Evolutionary conservation across 2,329 filamentous ascomycete species (phyloP), one percentile per base, ranked within the genome.

Genomic region (Fusarium cicatricum): DNA sequence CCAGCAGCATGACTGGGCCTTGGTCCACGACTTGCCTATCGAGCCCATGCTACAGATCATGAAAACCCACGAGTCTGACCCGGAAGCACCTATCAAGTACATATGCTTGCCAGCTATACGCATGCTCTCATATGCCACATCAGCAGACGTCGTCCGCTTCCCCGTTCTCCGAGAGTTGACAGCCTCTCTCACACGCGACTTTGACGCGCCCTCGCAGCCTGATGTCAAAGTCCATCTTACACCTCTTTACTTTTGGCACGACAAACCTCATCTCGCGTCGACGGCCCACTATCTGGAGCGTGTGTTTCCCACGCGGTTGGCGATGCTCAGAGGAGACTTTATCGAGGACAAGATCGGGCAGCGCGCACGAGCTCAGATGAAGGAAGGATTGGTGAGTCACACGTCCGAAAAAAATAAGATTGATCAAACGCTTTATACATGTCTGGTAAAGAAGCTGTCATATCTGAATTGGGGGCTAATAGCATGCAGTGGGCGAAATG

Each of bases 211-310:
- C 1, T 46, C 47, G 1, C 15, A 47, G 2, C 42, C 58, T 2
- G 42, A 52, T 6, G 17, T 42, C 14, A 57, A 63, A 12, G 67
- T 85, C 1, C 79, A 80, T 0, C 66, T 85, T 34, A 85, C 82
- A 1, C 82, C 82, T 0, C 74, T 85, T 48, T 85, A 84, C 70
- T 83, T 85, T 63, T 85, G 82, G 82, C 82, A 85, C 50, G 82
- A 85, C 55, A 85, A 85, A 60, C 82, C 82, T 0, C 82, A 85
- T 51, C 55, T 85, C 3, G 82, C 78, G 1, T 77, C 75, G 4
- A 78, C 74, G 0, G 60, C 70, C 2, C 82, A 85, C 59, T 85
- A 85, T 50, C 72, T 84, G 0, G 62, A 70, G 1, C 73, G 77
- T 1, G 77, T 85, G 1, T 85, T 85, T 42, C 77, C 82, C 0